Evolutionary conservation across 768 basidiomycete genomes (phyloP), one percentile per base, ranked within the genome.

Genomic region (Lactarius indigo): DNA sequence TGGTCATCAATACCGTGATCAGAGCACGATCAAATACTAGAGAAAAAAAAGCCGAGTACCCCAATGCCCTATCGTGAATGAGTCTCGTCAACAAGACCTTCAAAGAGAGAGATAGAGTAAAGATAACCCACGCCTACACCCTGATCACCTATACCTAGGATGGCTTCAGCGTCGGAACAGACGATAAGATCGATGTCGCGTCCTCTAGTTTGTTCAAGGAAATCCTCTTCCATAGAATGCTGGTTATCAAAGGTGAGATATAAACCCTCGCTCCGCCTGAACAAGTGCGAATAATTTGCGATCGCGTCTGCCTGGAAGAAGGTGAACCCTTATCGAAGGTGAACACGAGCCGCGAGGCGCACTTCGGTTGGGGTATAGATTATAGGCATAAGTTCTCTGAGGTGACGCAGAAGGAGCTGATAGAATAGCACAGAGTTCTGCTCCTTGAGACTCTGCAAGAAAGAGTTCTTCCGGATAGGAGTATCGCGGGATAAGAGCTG

Each of bases 341-440:
- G 15, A n/a, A 57, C 8, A 54, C 31, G 20, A 39, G 2, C 5
- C 26, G 23, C 4, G 26, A 72, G 9, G 47, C 81, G 50, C 62
- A 88, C 88, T 82, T 89, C 84, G 5, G 90, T 91, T 5, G 92
- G 91, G 0, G 92, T 95, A 70, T 94, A 94, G 62, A 94, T 87
- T 67, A 94, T 86, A 56, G 83, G 83, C 30, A 85, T 77, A 66
- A 84, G 76, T 70, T 85, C 84, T 61, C 76, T 75, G 13, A 85
- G 76, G 66, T 86, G 78, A 50, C 72, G 71, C 35, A 68, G 69
- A 3, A 78, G 72, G 18, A 96, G 78, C 3, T 84, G 80, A 75
- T 90, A 94, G 78, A 91, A 95, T 26, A 95, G 78, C 1, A 90
- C 87, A 86, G 87, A 86, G 70, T 92, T 92, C 81, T 93, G 91